phyloP scores from a whole-genome alignment of 169 alveolate species.

The Babesia ovis region DNA sequence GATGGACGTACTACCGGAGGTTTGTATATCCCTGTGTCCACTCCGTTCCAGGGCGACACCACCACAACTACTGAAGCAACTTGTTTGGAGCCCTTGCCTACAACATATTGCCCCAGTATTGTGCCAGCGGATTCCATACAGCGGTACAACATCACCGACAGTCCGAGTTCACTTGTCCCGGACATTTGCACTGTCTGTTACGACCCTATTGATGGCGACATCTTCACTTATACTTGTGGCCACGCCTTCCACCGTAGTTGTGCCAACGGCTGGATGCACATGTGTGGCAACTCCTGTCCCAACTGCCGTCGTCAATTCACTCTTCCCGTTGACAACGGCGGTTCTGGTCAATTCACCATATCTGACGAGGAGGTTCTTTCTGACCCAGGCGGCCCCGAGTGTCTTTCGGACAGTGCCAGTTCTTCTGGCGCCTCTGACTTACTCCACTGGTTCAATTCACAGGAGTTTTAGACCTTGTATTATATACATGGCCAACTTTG shows the following conservation, averaged over 20 bases:
- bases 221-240: slow-evolving; percentile 62
- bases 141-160: slow-evolving; percentile 5
- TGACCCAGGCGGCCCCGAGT: neutral
- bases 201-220: slow-evolving; percentile 33
- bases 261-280: slow-evolving; percentile 65
- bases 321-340: neutral
- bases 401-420: neutral
- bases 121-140: too few species aligned
- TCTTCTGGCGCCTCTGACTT: slow-evolving; percentile 7
- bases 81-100: neutral
- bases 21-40: neutral
- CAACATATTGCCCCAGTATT: too few species aligned
- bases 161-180: slow-evolving; percentile 26
- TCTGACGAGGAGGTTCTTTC: slow-evolving; percentile 16
- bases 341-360: neutral
- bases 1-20: too few species aligned
- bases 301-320: slow-evolving; percentile 52
- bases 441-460: slow-evolving; percentile 35
- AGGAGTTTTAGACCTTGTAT: slow-evolving; percentile 5
- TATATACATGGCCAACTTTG: too few species aligned
- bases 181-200: slow-evolving; percentile 74
- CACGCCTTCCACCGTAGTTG: slow-evolving; percentile 74
- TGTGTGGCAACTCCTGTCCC: slow-evolving; percentile 70
- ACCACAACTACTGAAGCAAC: too few species aligned
- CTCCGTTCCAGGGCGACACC: too few species aligned